Evolutionary conservation across 305 asterid genomes (phyloP).

Genomic region (Solanum chacoense): DNA sequence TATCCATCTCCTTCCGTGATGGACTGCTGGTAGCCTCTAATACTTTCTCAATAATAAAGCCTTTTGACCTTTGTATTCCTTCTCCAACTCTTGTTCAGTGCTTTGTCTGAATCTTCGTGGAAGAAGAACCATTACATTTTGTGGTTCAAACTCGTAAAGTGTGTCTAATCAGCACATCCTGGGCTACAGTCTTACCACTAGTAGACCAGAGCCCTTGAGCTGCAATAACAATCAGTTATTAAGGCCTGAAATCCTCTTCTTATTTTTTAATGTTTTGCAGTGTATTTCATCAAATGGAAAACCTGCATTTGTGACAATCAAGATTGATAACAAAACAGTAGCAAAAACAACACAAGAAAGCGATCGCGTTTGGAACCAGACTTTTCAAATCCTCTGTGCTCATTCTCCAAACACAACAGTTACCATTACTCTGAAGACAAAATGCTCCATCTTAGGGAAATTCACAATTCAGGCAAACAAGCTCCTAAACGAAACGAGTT

Average conservation of each 20-base stretch:
- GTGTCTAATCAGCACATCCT: not conserved
- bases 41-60: not conserved
- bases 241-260: not conserved
- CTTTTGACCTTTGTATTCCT: not conserved
- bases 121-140: not conserved
- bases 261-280: constrained; percentile 17
- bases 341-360: constrained; percentile 55
- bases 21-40: not conserved
- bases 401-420: constrained; percentile 50
- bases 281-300: constrained; percentile 42
- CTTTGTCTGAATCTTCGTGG: not conserved
- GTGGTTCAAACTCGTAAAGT: not conserved
- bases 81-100: not conserved
- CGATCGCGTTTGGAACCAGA: constrained; percentile 66
- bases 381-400: constrained; percentile 74
- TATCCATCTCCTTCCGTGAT: not conserved
- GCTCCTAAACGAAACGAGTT: constrained; percentile 40
- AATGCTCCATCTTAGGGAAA: constrained; percentile 45
- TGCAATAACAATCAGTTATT: not conserved
- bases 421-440: constrained; percentile 51
- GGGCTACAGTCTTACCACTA: not conserved
- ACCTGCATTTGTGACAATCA: constrained; percentile 62
- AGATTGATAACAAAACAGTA: constrained; percentile 46
- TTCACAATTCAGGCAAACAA: constrained; percentile 31
- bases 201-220: not conserved